phyloP scores from a whole-genome alignment of 2,329 filamentous ascomycete species.

The Pochonia chlamydosporia region DNA sequence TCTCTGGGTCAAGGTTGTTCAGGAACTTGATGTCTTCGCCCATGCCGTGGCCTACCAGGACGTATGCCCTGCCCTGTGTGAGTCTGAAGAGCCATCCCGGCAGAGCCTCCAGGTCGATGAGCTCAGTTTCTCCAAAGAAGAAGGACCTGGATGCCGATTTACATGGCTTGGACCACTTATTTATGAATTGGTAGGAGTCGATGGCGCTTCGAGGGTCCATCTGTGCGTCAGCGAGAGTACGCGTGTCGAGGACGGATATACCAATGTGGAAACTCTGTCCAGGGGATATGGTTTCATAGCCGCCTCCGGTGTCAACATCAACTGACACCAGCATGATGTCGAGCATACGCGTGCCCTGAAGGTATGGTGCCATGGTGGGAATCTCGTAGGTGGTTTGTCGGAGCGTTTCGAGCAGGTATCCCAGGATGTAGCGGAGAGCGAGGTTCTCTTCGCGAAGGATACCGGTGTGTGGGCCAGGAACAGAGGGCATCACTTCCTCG shows the following conservation, averaged over 20 bases:
- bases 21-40: constrained; percentile 12
- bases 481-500: constrained; percentile 7
- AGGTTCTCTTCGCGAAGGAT: constrained; percentile 16
- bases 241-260: constrained; percentile 13
- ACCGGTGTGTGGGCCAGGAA: constrained; percentile 9
- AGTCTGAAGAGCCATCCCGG: constrained; percentile 3
- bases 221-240: constrained; percentile 1
- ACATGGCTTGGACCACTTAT: constrained; percentile 4
- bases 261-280: constrained; percentile 13
- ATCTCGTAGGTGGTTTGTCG: background rate
- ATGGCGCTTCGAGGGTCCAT: constrained; percentile 6
- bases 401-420: constrained; percentile 9
- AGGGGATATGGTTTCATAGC: constrained; percentile 10
- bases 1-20: constrained; percentile 9
- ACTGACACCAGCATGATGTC: constrained; percentile 11
- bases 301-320: constrained; percentile 10
- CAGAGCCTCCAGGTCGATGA: constrained; percentile 1
- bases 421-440: constrained; percentile 13
- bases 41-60: constrained; percentile 12
- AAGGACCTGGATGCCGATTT: constrained; percentile 8
- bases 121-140: constrained; percentile 11
- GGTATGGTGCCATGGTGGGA: constrained; percentile 1
- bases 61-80: constrained; percentile 9
- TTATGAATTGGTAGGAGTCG: constrained; percentile 14
- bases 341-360: constrained; percentile 10